phyloP scores from a whole-genome alignment of 257 asterid genomes.

The Gardenia jasminoides region DNA sequence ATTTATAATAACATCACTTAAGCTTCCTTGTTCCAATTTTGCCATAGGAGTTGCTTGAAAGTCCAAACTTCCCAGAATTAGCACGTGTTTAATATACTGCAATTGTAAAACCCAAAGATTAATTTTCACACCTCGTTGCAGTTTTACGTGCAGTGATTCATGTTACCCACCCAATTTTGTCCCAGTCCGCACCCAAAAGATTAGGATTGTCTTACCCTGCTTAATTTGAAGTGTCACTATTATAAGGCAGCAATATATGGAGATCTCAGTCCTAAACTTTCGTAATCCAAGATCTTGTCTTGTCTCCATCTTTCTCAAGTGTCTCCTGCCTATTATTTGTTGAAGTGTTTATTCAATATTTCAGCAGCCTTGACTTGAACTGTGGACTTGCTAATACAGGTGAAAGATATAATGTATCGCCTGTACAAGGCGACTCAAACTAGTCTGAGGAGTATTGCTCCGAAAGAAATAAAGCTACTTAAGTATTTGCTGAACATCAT shows the following conservation, averaged over 20 bases:
- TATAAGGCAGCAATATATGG: background rate
- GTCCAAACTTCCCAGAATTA: background rate
- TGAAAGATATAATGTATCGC: conserved; percentile 82
- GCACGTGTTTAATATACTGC: background rate
- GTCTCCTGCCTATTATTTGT: background rate
- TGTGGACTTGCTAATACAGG: conserved; percentile 41
- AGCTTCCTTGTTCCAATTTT: background rate
- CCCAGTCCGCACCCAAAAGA: background rate
- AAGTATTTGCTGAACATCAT: conserved; percentile 77
- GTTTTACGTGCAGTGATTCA: background rate
- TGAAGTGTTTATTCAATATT: background rate
- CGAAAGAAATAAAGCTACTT: conserved; percentile 83
- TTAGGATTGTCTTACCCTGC: background rate
- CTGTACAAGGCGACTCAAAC: conserved; percentile 83
- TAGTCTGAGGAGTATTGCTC: conserved; percentile 76
- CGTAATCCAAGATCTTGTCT: background rate
- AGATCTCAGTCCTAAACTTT: background rate
- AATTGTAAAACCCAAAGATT: background rate
- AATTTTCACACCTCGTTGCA: no score
- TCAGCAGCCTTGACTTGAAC: background rate
- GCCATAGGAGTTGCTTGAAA: background rate
- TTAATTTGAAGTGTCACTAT: background rate
- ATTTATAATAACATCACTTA: no score
- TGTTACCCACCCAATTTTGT: background rate
- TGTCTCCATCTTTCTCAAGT: background rate